Base-by-base conservation (phyloP, 805 yeast genomes). In the Pichia paraexigua region DNA sequence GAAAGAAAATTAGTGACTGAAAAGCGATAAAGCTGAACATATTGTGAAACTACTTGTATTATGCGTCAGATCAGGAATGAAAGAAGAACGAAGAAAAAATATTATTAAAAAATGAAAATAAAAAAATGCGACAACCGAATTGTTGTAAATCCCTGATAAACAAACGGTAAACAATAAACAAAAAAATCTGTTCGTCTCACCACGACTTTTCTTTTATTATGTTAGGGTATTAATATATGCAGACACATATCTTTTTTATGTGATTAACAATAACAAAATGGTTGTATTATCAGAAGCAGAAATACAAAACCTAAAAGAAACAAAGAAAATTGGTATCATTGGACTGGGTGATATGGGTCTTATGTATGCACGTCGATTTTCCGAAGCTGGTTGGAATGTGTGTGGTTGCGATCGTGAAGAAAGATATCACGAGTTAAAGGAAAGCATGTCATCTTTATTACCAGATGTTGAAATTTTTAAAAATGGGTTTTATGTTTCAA, bases 301-400 rank as follows among this genome's bases (percentile, higher is more conserved):
- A 27, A 58, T 63, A 5, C 49, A 52, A 21, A 41, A 52, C 25
- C 53, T 59, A 24, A 53, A 66, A 32, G 44, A 50, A 15, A 56
- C 71, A 21, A 85, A 84, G 63, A 73, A 73, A 21, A 78, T 94
- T 45, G 99, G 99, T 2, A 86, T 94, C 56, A 91, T 94, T 53
- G 99, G 99, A 3, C 77, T 92, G 37, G 99, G 99, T 30, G 98
- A 92, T 66, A 94, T 94, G 99, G 99, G 99, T 9, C 71, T 79
- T 39, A 69, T 94, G 60, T 94, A 94, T 63, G 97, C 98, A 51
- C 73, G 76, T 21, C 70, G 84, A 49, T 83, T 94, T 60, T 74
- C 87, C 28, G 75, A 76, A 48, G 91, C 89, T 2, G 97, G 97
- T 2, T 89, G 96, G 96, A 77, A 65, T 59, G 96, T 90, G 2